Conservation (phyloP, 176 grass and related monocot species). For the Secale cereale region DNA sequence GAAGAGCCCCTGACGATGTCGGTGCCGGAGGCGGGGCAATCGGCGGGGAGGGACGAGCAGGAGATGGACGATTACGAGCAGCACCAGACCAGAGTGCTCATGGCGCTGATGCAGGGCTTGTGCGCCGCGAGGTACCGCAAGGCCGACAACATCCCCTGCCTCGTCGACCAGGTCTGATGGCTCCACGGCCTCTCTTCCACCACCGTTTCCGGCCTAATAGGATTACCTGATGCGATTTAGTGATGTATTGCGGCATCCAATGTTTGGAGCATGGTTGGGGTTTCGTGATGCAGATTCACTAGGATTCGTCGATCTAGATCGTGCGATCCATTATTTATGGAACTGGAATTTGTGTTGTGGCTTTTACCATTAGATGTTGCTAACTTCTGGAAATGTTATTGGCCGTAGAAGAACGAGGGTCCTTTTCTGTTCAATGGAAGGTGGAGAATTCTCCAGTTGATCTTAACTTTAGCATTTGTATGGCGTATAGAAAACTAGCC, state of each 20-base stretch:
- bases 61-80: slow-evolving; percentile 33
- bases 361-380: not conserved
- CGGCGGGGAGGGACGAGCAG: slow-evolving; percentile 26
- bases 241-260: not conserved
- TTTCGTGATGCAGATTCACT: not conserved
- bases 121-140: slow-evolving; percentile 48
- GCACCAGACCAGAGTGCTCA: slow-evolving; percentile 33
- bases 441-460: not conserved
- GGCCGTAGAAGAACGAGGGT: not conserved
- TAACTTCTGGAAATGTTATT: not conserved
- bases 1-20: slow-evolving; percentile 17
- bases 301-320: not conserved
- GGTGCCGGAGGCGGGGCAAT: slow-evolving; percentile 29
- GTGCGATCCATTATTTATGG: not conserved
- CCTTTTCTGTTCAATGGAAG: not conserved
- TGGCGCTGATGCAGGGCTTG: slow-evolving; percentile 49
- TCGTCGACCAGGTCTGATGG: slow-evolving; percentile 45
- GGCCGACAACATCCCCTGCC: slow-evolving; percentile 50
- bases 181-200: not conserved
- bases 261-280: not conserved
- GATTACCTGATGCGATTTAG: not conserved
- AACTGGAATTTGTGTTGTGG: not conserved
- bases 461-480: not conserved
- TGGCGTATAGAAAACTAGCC: not conserved
- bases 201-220: not conserved